Evolutionary conservation across 345 rosid species (phyloP).

Genomic region (Gossypium anomalum): DNA sequence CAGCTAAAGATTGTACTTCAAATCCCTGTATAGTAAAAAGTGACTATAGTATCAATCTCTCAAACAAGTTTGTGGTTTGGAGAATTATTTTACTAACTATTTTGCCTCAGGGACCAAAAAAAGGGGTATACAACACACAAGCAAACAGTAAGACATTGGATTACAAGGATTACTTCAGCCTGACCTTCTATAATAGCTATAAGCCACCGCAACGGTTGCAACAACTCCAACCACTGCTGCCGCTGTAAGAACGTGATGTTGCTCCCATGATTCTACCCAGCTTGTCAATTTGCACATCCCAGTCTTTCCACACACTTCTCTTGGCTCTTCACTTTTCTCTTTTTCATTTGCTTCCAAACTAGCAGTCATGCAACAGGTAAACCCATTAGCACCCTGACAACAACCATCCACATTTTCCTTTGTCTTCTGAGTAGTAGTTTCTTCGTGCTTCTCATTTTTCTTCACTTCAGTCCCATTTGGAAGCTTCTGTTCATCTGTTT

Average conservation of each 20-base stretch:
- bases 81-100: constrained; percentile 28
- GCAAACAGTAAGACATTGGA: constrained; percentile 14
- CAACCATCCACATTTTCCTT: constrained; percentile 43
- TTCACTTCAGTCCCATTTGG: constrained; percentile 36
- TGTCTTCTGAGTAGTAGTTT: constrained; percentile 23
- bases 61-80: constrained; percentile 12
- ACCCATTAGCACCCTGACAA: constrained; percentile 65
- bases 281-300: constrained; percentile 25
- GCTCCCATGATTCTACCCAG: constrained; percentile 55
- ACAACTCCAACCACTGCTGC: constrained; percentile 66
- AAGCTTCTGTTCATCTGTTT: constrained; percentile 31
- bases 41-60: constrained; percentile 15
- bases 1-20: neutral
- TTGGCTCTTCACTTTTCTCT: constrained; percentile 13
- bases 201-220: constrained; percentile 60
- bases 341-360: constrained; percentile 28
- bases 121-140: constrained; percentile 18
- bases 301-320: constrained; percentile 24
- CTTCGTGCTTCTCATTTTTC: constrained; percentile 29
- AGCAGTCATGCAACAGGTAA: constrained; percentile 69
- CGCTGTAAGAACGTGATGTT: constrained; percentile 53
- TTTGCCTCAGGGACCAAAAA: constrained; percentile 19
- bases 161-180: constrained; percentile 28
- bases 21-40: too few relatives aligned
- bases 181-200: constrained; percentile 58